Evolutionary conservation across 2,329 filamentous ascomycete species (phyloP).

Genomic region (Nannizzia gypsea): DNA sequence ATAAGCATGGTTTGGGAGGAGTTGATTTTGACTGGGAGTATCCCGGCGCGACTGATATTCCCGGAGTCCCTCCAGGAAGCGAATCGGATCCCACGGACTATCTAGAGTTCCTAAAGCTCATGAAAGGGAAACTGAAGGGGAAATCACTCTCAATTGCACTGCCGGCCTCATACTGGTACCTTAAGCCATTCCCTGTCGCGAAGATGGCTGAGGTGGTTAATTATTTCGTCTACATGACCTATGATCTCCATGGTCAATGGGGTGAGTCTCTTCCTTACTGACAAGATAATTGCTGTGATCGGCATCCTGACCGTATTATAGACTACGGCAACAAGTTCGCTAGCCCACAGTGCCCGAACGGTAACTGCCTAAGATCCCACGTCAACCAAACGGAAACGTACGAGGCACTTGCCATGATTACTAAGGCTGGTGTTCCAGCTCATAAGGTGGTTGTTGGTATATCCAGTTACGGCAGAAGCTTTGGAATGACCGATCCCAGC

Average conservation of each 20-base stretch:
- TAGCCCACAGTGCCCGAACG: conserved; percentile 17
- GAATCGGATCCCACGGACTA: too few relatives aligned
- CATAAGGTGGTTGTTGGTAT: conserved; percentile 27
- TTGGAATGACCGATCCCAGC: conserved; percentile 22
- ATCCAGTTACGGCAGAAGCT: conserved; percentile 27
- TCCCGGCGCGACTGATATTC: conserved; percentile 27
- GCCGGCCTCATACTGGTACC: conserved; percentile 23
- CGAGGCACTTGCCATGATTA: conserved; percentile 21
- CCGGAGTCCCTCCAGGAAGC: conserved; percentile 23
- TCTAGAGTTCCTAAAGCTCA: conserved; percentile 18
- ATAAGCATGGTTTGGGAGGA: conserved; percentile 33
- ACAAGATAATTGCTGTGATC: too few relatives aligned
- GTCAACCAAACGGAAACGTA: conserved; percentile 32
- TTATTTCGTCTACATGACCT: conserved; percentile 29
- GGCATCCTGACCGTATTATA: too few relatives aligned
- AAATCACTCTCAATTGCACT: conserved; percentile 19
- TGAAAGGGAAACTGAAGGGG: conserved; percentile 8
- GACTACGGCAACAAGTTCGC: conserved; percentile 11
- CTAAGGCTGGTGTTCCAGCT: conserved; percentile 28
- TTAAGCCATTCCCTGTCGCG: conserved; percentile 19
- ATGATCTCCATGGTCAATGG: conserved; percentile 24
- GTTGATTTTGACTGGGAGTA: conserved; percentile 31
- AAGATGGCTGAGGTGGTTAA: conserved; percentile 19
- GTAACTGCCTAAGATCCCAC: conserved; percentile 25
- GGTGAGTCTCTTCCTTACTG: too few relatives aligned